Percentiles rank a stretch among this genome's conserved stretches.
Evolutionary conservation across 2,329 filamentous ascomycete genomes (phyloP).

Genomic region (Phyllosticta ampelicida): DNA sequence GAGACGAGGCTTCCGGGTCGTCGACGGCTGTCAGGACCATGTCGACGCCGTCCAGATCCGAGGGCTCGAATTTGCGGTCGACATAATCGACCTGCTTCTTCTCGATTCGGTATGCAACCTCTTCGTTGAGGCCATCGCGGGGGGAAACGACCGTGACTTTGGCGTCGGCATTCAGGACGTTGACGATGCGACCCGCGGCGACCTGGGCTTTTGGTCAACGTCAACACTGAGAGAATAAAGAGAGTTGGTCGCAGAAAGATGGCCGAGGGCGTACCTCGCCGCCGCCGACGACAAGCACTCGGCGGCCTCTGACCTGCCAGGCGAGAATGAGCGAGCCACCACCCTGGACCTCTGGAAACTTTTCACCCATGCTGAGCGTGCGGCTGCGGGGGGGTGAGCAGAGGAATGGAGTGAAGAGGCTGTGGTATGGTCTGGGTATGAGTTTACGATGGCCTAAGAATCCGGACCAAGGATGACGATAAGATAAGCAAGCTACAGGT

Average conservation of each 20-base stretch:
- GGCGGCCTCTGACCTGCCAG: constrained; percentile 87
- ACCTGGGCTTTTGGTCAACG: constrained; percentile 51
- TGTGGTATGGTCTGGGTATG: too few relatives aligned
- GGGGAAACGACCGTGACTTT: constrained; percentile 79
- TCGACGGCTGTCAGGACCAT: constrained; percentile 94
- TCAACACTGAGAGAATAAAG: constrained; percentile 15
- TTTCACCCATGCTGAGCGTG: constrained; percentile 33
- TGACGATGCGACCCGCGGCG: constrained; percentile 84
- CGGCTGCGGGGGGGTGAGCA: constrained; percentile 12
- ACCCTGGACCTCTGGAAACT: constrained; percentile 73
- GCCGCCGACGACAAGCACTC: constrained; percentile 84
- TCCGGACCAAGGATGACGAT: constrained; percentile 4
- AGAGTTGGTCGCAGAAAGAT: background rate
- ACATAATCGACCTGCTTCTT: constrained; percentile 67
- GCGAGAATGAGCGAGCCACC: constrained; percentile 89
- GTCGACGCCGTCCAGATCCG: constrained; percentile 69
- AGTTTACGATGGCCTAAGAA: too few relatives aligned
- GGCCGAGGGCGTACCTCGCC: constrained; percentile 60
- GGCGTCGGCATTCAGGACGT: constrained; percentile 91
- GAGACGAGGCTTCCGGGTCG: constrained; percentile 79
- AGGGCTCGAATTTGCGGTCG: constrained; percentile 72
- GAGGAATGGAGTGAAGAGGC: background rate
- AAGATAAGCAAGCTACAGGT: background rate
- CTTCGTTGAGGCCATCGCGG: constrained; percentile 66
- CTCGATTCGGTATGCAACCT: constrained; percentile 73